Evolutionary conservation across 177 flowering plant genomes (phyloP).

Genomic region (Vitis hybrid): DNA sequence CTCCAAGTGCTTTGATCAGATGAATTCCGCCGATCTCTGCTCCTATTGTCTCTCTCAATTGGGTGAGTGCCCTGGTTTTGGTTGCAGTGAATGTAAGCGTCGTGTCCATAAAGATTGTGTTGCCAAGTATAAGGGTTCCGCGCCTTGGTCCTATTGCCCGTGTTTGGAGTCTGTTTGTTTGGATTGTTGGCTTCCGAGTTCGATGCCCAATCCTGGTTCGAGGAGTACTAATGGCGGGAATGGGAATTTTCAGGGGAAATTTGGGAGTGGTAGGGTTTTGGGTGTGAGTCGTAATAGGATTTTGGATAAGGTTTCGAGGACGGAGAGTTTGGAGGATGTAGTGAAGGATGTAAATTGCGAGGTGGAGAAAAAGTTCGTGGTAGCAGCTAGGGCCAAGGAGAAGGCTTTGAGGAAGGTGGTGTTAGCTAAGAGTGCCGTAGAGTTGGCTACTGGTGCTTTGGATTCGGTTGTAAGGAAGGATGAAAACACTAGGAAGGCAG

Average conservation of each 20-base stretch:
- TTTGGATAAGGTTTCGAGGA: not conserved
- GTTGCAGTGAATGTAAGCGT: constrained; percentile 37
- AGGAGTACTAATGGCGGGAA: constrained; percentile 16
- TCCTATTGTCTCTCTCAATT: constrained; percentile 51
- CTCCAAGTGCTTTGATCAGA: constrained; percentile 32
- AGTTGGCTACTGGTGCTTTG: constrained; percentile 29
- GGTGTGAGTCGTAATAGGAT: too few species aligned
- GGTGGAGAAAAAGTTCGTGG: constrained; percentile 29
- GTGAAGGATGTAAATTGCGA: constrained; percentile 32
- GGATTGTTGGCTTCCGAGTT: constrained; percentile 75
- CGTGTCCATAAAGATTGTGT: constrained; percentile 46
- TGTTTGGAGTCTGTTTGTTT: constrained; percentile 38
- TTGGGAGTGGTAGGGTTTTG: constrained; percentile 16
- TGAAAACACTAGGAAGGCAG: constrained; percentile 2
- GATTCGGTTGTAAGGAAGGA: constrained; percentile 20
- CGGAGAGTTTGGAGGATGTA: constrained; percentile 21
- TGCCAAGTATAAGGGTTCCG: constrained; percentile 11
- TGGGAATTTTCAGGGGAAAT: not conserved
- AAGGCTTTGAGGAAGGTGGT: constrained; percentile 30
- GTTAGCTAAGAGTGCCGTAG: constrained; percentile 36
- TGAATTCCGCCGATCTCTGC: constrained; percentile 47
- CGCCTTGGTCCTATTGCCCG: constrained; percentile 31
- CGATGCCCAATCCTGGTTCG: constrained; percentile 19
- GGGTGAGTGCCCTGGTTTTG: constrained; percentile 9
- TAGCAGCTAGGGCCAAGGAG: constrained; percentile 31